These are phyloP conservation scores for Stenogyne calaminthoides DNA, from an alignment of 305 asterid species.

Conservation along the genomic window DNA sequence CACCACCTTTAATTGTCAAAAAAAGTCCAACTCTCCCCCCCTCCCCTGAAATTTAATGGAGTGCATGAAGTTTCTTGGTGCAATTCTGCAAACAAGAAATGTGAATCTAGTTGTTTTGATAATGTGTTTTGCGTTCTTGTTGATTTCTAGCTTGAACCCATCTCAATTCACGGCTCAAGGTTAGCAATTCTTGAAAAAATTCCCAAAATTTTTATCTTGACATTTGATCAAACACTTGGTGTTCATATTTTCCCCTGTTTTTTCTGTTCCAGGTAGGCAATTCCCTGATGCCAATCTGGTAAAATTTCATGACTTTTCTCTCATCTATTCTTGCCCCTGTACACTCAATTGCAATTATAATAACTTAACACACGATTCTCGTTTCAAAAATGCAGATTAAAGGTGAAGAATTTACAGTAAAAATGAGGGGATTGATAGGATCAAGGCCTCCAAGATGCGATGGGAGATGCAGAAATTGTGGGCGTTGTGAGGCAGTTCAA, in stretches of 20 bases:
- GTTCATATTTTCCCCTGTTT: background rate
- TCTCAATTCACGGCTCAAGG: constrained; percentile 31
- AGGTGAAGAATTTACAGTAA: constrained; percentile 4
- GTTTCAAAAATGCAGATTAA: constrained; percentile 5
- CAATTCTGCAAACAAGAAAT: background rate
- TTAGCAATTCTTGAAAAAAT: background rate
- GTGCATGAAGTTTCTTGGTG: constrained; percentile 5
- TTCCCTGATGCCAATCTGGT: constrained; percentile 27
- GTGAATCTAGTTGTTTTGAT: background rate
- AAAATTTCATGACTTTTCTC: background rate
- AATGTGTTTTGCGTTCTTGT: background rate
- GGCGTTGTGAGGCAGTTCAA: constrained; percentile 79
- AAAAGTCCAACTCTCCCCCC: background rate
- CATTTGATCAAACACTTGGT: background rate
- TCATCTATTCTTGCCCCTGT: background rate
- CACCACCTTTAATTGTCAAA: background rate
- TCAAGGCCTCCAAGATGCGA: constrained; percentile 41
- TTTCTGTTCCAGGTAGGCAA: constrained; percentile 23
- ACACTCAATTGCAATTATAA: background rate
- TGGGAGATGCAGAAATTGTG: constrained; percentile 30
- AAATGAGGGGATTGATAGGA: constrained; percentile 27
- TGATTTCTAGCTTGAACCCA: constrained; percentile 1
- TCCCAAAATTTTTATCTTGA: background rate
- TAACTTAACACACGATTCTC: background rate
- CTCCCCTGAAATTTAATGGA: constrained; percentile 16